Base-by-base conservation (phyloP, 805 yeast genomes). In the Candida alai region DNA sequence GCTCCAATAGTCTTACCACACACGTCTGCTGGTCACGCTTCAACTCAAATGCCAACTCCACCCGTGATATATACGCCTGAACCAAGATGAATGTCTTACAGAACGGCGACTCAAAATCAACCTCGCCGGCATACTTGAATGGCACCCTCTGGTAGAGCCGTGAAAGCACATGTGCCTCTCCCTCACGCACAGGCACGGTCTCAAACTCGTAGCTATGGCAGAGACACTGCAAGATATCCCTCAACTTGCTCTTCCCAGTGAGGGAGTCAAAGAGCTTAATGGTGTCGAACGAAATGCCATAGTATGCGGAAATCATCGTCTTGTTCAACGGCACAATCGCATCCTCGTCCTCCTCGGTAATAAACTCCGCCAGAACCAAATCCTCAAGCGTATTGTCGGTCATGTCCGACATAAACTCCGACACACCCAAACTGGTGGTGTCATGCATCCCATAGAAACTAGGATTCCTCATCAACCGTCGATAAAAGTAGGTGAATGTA, bases 401-500 rank as follows among this genome's bases (percentile, higher is more conserved):
- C 9, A 87, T 52, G 30, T 88, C 96, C 0, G 97, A 88, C 26
- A 93, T 60, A 54, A 70, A 86, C 35, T 83, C 89, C 2, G 95
- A 86, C 5, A 90, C 55, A 0, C 94, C 95, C 19, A 71, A 57
- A 28, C 76, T 76, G 1, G 84, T 62, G 3, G 70, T 65, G 40
- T 80, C 84, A 25, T 65, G 65, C 6, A 86, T 73, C n/a, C 88
- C 96, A 51, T 93, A 93, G 52, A 74, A 93, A 39, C 93, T 78
- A 3, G 98, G 97, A 54, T 93, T 93, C 22, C 74, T 69, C 36
- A 78, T 82, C 14, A 93, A 54, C 32, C 97, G 68, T 43, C 94
- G 68, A 58, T 86, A 93, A 49, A 89, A 84, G 46, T 79, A 84
- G 0, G 95, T 73, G 52, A 74, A 85, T 0, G 96, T 84, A 21